A percentile compares a stretch with the other conserved stretches of the same genome.
These are phyloP conservation scores for Petrea volubilis DNA, from an alignment of 257 asterid genomes.

Conservation along the genomic window DNA sequence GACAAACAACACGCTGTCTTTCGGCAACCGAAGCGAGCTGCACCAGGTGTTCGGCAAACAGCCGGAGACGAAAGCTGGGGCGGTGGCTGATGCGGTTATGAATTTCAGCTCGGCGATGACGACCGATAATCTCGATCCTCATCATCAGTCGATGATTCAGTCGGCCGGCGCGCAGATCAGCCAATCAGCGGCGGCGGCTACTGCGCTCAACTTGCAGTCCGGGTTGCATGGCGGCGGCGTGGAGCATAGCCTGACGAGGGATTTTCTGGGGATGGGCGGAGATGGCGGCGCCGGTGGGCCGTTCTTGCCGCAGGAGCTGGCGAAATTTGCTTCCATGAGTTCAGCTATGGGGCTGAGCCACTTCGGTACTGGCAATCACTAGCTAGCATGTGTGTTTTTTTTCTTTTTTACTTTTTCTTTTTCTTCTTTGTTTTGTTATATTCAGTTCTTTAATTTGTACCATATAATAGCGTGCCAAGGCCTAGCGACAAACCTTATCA, in stretches of 20 bases:
- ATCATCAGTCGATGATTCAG: slow-evolving; percentile 3
- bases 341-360: slow-evolving; percentile 81
- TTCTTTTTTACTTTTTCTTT: background rate
- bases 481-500: slow-evolving; percentile 30
- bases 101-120: slow-evolving; percentile 35
- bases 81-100: slow-evolving; percentile 31
- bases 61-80: slow-evolving; percentile 27
- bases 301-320: slow-evolving; percentile 69
- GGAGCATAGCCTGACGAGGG: slow-evolving; percentile 65
- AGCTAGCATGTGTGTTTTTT: slow-evolving; percentile 18
- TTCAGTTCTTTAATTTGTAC: slow-evolving; percentile 16
- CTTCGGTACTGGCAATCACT: slow-evolving; percentile 52
- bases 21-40: slow-evolving; percentile 41
- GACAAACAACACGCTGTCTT: slow-evolving; percentile 31
- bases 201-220: slow-evolving; percentile 31
- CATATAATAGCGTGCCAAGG: slow-evolving; percentile 33
- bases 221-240: slow-evolving; percentile 40
- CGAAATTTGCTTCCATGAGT: slow-evolving; percentile 71
- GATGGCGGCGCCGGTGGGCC: slow-evolving; percentile 45
- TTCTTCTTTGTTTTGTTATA: background rate
- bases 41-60: slow-evolving; percentile 47
- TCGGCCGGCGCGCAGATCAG: too few relatives aligned
- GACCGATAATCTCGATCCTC: slow-evolving; percentile 26
- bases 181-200: background rate
- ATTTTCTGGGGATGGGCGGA: slow-evolving; percentile 86